Conservation (phyloP, 257 asterid species). For the Nemophila menziesii region DNA sequence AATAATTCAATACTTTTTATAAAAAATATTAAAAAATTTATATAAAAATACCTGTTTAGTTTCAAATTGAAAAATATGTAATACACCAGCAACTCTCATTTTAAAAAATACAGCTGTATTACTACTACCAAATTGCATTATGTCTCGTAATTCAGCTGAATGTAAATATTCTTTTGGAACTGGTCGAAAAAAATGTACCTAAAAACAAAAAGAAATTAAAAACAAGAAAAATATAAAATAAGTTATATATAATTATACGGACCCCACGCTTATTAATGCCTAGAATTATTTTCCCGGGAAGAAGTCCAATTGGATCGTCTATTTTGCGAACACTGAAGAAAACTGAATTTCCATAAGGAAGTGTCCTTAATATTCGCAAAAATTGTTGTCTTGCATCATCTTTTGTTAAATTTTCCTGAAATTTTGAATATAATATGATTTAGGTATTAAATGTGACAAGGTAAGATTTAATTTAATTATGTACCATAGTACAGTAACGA, state of each 20-base stretch:
- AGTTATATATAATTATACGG: not conserved
- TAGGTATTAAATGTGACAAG: not conserved
- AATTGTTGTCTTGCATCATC: constrained; percentile 97
- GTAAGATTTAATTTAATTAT: not conserved
- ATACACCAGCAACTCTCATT: constrained; percentile 99
- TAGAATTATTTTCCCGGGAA: constrained; percentile 81
- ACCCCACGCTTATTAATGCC: constrained; percentile 99
- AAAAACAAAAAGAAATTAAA: constrained; percentile 13
- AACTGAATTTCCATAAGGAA: constrained; percentile 98
- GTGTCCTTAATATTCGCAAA: constrained; percentile 78
- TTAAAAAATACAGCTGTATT: constrained; percentile 95
- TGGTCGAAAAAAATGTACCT: constrained; percentile 99
- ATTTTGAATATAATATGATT: not conserved
- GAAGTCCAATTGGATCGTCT: constrained; percentile 97
- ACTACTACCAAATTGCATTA: constrained; percentile 99
- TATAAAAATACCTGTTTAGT: constrained; percentile 64
- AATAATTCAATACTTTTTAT: constrained; percentile 6
- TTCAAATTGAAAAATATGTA: constrained; percentile 95
- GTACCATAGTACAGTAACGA: constrained; percentile 85
- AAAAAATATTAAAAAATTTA: constrained; percentile 1
- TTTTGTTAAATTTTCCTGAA: constrained; percentile 73
- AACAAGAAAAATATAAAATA: constrained; percentile 14
- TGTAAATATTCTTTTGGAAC: constrained; percentile 96
- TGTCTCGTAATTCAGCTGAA: constrained; percentile 96
- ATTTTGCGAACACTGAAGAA: constrained; percentile 95